Evolutionary conservation across 108 stramenopile species (phyloP), one percentile per base, ranked within the genome.

Genomic region (Nitzschia sp.): DNA sequence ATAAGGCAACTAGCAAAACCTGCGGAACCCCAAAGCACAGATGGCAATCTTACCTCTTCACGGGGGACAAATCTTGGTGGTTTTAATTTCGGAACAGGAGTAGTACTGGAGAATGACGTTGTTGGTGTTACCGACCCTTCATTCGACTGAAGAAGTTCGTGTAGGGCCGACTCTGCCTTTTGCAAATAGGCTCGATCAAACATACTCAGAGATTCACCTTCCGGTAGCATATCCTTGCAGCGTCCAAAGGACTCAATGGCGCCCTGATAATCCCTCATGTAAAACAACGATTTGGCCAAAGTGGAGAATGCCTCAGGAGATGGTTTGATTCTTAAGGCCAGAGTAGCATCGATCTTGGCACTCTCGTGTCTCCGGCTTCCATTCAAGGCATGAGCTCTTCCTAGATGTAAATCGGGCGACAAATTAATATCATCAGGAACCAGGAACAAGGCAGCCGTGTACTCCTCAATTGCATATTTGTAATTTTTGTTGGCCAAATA

Each of bases 31-130:
- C 28, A 29, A 2, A 23, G 11, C 50, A 62, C 27, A 15, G 21
- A 35, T 16, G 1, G 36, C 8, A 33, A 16, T 71, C 79, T 67
- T 63, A 88, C 87, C 73, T 88, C 63, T 73, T 91, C 84, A 48
- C 93, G 75, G 28, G 93, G 86, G 4, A 94, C 93, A 82, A 94
- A 94, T 22, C 87, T 73, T 19, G 93, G 93, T 3, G 93, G 89
- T 36, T 84, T 84, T 53, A 94, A 69, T 50, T 91, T 91, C 19
- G 93, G 93, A 68, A 94, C 77, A 29, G 81, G 75, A n/a, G 75
- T 72, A 19, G 75, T 53, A 25, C 32, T 50, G 11, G 44, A 29
- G 15, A 30, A 38, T 16, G 75, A 62, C 1, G 9, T 58, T 13
- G 65, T n/a, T 32, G 65, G 34, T n/a, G 46, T 29, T 21, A 25